Base-by-base conservation (phyloP, 2,329 filamentous ascomycete genomes). In the Didymella keratinophila region DNA sequence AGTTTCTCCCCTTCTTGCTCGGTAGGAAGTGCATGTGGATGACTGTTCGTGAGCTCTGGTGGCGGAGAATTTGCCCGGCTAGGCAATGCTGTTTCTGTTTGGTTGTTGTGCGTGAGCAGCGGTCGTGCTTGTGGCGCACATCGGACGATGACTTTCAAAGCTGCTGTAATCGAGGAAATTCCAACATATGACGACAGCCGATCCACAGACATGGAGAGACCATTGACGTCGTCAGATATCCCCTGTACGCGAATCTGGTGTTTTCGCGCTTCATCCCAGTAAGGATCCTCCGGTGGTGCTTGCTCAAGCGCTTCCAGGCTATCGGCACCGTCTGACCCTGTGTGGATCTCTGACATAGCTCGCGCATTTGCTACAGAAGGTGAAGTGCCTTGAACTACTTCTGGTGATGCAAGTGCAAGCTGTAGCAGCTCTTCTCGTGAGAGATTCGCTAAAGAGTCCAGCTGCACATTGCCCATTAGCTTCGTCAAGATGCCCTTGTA, bases 111-210 rank as follows among this genome's bases (percentile, higher is more conserved):
- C 30, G 80, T 75, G 51, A 85, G 81, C 55, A 82, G 80, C 1
- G 79, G 73, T 39, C 79, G 76, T 27, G 81, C 80, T 18, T 79
- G 78, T 2, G 84, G 84, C 55, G 83, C 83, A 43, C 84, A 80
- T 75, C 78, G 81, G 32, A 82, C 79, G 65, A 92, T 91, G 45
- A 91, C 89, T 77, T 90, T 86, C 34, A 92, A 81, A 1, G 89
- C 89, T 1, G 89, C 89, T 69, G 90, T 89, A 69, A 92, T 89
- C 6, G 89, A 92, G 0, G 89, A 92, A 16, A 90, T 87, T 1
- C 89, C 89, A 3, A 92, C 80, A 68, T 92, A 92, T 2, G 89
- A 87, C 4, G 83, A 82, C 2, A 84, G 80, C 28, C 87, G 85
- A 42, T 87, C 84, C 56, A 89, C 84, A 6, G 83, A 70, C 58